Base-by-base conservation (phyloP, 176 grass and related monocot species). In the Neostapfia colusana region DNA sequence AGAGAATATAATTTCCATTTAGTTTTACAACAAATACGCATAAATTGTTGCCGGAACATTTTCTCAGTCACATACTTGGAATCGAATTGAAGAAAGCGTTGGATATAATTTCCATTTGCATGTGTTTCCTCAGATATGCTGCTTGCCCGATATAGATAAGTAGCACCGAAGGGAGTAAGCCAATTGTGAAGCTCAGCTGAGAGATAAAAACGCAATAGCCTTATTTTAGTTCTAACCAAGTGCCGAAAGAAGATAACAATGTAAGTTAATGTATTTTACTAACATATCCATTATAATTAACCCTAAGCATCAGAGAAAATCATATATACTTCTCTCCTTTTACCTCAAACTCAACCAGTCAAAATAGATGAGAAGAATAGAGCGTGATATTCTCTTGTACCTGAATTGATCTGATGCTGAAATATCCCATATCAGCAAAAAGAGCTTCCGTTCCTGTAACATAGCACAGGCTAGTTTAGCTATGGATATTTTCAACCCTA, bases 121-220 rank as follows among this genome's bases (percentile, higher is more conserved):
- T 21, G 7, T 77, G 17, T 35, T 78, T 84, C 43, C 18, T 60
- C 20, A 91, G 59, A 40, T 81, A 91, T 12, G 89, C 70, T 23
- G 84, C 89, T 63, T 91, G 89, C 2, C 89, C 89, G 2, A 81
- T 65, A 41, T 91, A 91, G 13, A 85, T 79, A 0, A 91, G 70
- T 37, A 86, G 40, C 70, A 90, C 18, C 10, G 78, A 58, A 21
- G 87, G 78, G 28, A 77, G 46, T 68, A 81, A 56, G 4, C 49
- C 62, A 44, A 72, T 66, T 55, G 62, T 71, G 69, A 89, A 60
- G 40, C 87, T 72, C 13, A 75, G 37, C 75, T 67, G 67, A 54
- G 57, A 20, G 65, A 7, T 34, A 6, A 42, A 6, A 64, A 28
- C 50, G 63, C 23, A 76, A 25, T 63, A n/a, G 20, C 18, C 21